These are phyloP conservation scores for Stephania cephalantha DNA, from an alignment of 164 flowering plant genomes.

Conservation along the genomic window DNA sequence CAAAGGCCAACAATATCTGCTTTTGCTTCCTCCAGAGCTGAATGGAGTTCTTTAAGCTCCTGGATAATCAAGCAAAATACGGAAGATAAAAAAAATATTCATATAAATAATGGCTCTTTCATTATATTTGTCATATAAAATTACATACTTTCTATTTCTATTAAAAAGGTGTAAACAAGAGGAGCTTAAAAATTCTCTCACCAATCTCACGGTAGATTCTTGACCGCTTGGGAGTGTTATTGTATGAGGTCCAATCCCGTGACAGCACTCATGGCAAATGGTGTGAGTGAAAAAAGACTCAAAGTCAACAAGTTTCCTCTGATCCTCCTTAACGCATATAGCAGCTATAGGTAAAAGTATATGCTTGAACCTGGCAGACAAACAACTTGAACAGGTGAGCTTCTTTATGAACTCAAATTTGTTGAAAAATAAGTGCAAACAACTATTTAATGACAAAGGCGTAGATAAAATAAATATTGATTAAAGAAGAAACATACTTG, in stretches of 20 bases:
- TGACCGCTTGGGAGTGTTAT: slow-evolving; percentile 79
- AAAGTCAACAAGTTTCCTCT: slow-evolving; percentile 63
- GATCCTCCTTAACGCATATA: slow-evolving; percentile 58
- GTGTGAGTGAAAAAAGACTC: slow-evolving; percentile 95
- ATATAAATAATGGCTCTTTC: background rate
- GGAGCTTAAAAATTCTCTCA: slow-evolving; percentile 19
- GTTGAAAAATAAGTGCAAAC: background rate
- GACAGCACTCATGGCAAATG: slow-evolving; percentile 93
- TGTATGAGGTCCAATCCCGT: slow-evolving; percentile 94
- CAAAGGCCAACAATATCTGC: slow-evolving; percentile 98
- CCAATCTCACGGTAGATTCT: slow-evolving; percentile 88
- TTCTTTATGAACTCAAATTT: background rate
- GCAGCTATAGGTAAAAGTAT: slow-evolving; percentile 86
- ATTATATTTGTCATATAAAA: slow-evolving; percentile 2
- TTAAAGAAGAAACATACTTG: slow-evolving; percentile 41
- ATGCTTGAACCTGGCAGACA: slow-evolving; percentile 62
- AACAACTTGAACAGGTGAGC: slow-evolving; percentile 6
- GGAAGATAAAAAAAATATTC: background rate
- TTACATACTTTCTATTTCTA: background rate
- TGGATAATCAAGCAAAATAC: slow-evolving; percentile 21
- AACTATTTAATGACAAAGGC: background rate
- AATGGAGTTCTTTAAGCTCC: slow-evolving; percentile 96
- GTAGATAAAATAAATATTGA: background rate
- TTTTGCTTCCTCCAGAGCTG: slow-evolving; percentile 94
- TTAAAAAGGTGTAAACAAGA: background rate